Evolutionary conservation across 768 basidiomycete species (phyloP), one percentile per base, ranked within the genome.

Genomic region (Pisolithus orientalis): DNA sequence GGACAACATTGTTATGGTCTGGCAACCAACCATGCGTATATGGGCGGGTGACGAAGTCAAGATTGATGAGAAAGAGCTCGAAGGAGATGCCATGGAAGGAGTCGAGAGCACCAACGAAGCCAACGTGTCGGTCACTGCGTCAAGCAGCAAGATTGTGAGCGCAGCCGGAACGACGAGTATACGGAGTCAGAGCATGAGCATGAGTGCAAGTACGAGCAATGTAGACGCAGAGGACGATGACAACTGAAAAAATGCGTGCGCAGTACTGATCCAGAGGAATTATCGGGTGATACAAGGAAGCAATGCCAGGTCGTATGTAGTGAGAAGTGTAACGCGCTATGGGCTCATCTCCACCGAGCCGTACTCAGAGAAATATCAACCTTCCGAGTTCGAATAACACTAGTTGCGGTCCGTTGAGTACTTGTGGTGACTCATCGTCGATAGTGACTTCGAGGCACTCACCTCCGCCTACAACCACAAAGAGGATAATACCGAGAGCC

Each of bases 1-100:
- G 66, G 95, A 99, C 67, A 99, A 99, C 58, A 83, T 97, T 24
- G 79, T 92, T 40, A 94, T 95, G 90, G 83, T 95, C 5, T 99
- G 96, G 96, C 90, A 94, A 65, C 94, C 95, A 14, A 92, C 89
- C 16, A 88, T 91, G 80, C 87, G 91, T 21, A 84, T 97, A 31
- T 94, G 91, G 84, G 90, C 91, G 3, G 90, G 90, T 3, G 94
- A 93, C 49, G 87, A 86, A 58, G 83, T 93, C 53, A 87, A 82
- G 61, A 77, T 95, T 29, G 83, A 90, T 53, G 85, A 87, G 56
- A 85, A 85, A 66, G 91, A 95, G 63, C 74, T 96, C 50, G 94
- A 95, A 65, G 74, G 75, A 43, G 86, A 87, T 55, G 76, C 78
- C 10, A 90, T 90, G 88, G 80, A 90, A 61, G 88, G 85, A 25